Evolutionary conservation across 345 rosid genomes (phyloP), one percentile per base, ranked within the genome.

Genomic region (Eucalyptus tenuipes): DNA sequence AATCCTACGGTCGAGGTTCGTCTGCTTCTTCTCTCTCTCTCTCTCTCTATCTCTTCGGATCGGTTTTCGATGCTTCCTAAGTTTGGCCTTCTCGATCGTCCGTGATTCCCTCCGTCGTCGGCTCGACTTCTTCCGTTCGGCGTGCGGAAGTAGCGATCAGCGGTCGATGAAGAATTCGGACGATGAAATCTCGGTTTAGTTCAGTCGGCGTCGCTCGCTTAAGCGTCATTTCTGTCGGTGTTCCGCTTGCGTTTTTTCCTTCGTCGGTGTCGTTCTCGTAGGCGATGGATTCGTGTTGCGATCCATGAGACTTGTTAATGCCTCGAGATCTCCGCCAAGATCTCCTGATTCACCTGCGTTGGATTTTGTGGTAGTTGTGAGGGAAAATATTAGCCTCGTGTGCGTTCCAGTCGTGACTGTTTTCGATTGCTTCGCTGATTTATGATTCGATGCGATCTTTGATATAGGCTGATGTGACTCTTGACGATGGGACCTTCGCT

Each of bases 1-100:
- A 97, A 97, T 57, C 99, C 99, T 45, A 97, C 99, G 80, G 99
- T 97, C 27, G 99, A 97, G 97, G 99, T 97, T 53, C 75, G 53
- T 81, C 57, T 20, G 0, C 25, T 20, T 8, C 52, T 49, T 49
- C 53, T 16, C 45, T 18, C 85, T 40, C 13, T 10, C 2, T 10
- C 10, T 49, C 49, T 3, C 88, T 88, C 84, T 29, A 18, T 75
- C 33, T 6, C 90, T 88, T n/a, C 49, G 6, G 85, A 68, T 91
- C 75, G 50, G 49, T 16, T 49, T 13, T 48, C 40, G 88, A 68
- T 87, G 8, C 22, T 25, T 85, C 86, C 52, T 15, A 9, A 12
- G 47, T 40, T 40, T 75, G 47, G 27, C 82, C 82, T 20, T 44
- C 47, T 3, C 82, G 82, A 75, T 75, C 82, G 27, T 22, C 82